A percentile compares a stretch with the other conserved stretches of the same genome.
Evolutionary conservation across 164 flowering plant species (phyloP).

Genomic region (Nymphaea colorata): DNA sequence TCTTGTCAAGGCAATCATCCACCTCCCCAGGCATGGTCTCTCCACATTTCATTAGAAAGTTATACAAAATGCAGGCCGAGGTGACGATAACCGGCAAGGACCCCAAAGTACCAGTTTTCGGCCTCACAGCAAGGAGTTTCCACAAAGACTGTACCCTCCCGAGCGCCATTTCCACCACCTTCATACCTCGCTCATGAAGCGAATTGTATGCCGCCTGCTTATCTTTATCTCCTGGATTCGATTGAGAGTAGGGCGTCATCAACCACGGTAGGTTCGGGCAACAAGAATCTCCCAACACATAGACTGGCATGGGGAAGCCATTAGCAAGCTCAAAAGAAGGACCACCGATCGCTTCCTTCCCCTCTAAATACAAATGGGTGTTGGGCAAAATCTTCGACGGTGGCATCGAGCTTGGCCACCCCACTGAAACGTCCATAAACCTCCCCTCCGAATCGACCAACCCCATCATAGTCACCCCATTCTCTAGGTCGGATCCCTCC

Average conservation of each 20-base stretch:
- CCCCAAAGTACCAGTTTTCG: slow-evolving; percentile 49
- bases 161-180: slow-evolving; percentile 39
- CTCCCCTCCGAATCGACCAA: slow-evolving; percentile 77
- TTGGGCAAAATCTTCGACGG: slow-evolving; percentile 34
- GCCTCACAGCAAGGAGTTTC: slow-evolving; percentile 42
- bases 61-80: slow-evolving; percentile 58
- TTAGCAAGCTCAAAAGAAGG: slow-evolving; percentile 18
- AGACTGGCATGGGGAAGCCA: slow-evolving; percentile 42
- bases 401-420: slow-evolving; percentile 51
- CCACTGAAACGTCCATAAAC: slow-evolving; percentile 78
- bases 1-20: slow-evolving; percentile 9
- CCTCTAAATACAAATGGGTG: slow-evolving; percentile 33
- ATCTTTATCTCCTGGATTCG: neutral
- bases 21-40: slow-evolving; percentile 26
- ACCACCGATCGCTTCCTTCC: slow-evolving; percentile 43
- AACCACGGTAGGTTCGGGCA: slow-evolving; percentile 71
- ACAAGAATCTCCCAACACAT: slow-evolving; percentile 58
- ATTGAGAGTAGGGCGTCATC: slow-evolving; percentile 36
- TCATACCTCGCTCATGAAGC: slow-evolving; percentile 38
- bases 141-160: slow-evolving; percentile 34
- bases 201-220: slow-evolving; percentile 30
- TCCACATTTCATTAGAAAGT: slow-evolving; percentile 48
- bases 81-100: slow-evolving; percentile 48
- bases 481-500: slow-evolving; percentile 12
- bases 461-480: slow-evolving; percentile 57